Conservation (phyloP, 2,329 filamentous ascomycete species). For the Emmonsiellopsis sp. region DNA sequence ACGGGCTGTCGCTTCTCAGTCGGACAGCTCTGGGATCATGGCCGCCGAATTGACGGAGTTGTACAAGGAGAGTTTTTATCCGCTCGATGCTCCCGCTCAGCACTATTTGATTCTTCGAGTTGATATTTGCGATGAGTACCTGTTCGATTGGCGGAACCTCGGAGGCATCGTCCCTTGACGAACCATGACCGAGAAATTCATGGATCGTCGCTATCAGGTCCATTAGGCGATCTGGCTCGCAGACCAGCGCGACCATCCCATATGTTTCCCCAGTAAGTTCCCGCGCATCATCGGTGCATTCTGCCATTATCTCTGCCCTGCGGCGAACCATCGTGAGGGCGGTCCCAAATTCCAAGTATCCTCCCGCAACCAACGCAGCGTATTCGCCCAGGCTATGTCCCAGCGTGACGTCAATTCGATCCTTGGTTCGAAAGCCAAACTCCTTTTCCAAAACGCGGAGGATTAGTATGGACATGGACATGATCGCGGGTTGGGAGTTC, state of each 20-base stretch:
- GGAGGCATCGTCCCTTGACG: conserved; percentile 57
- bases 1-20: conserved; percentile 78
- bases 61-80: conserved; percentile 71
- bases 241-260: conserved; percentile 89
- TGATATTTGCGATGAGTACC: conserved; percentile 86
- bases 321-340: conserved; percentile 66
- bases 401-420: conserved; percentile 70
- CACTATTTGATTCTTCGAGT: conserved; percentile 93
- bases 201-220: conserved; percentile 63
- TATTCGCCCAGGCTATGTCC: conserved; percentile 93
- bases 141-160: conserved; percentile 70
- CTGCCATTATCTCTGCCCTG: conserved; percentile 74
- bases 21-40: conserved; percentile 84
- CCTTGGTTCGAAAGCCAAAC: conserved; percentile 63
- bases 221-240: conserved; percentile 67
- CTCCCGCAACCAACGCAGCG: conserved; percentile 75
- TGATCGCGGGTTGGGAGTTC: conserved; percentile 90
- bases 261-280: conserved; percentile 67
- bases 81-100: conserved; percentile 76
- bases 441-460: conserved; percentile 77
- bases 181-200: conserved; percentile 64
- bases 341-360: conserved; percentile 68
- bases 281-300: conserved; percentile 59
- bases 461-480: conserved; percentile 87
- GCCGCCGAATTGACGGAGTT: conserved; percentile 79